A percentile compares a stretch with the other conserved stretches of the same genome.
phyloP scores from a whole-genome alignment of 2,329 filamentous ascomycete species.

The Aspergillus ustus region DNA sequence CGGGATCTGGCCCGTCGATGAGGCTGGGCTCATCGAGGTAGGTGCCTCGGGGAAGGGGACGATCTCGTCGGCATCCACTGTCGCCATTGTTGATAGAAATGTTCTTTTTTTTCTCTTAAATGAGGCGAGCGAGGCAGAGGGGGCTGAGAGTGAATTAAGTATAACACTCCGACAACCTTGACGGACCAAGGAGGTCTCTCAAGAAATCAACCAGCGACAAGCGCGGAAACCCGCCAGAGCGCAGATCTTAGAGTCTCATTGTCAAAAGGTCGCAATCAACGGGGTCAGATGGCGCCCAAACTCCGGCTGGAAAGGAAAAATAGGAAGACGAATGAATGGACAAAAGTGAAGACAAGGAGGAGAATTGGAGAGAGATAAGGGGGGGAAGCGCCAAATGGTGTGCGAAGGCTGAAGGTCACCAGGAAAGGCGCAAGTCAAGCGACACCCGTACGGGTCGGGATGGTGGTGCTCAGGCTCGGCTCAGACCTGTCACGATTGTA shows the following conservation, averaged over 20 bases:
- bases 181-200: neutral
- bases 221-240: slow-evolving; percentile 19
- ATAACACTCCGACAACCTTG: neutral
- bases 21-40: slow-evolving; percentile 41
- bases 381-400: neutral
- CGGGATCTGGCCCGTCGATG: slow-evolving; percentile 41
- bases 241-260: slow-evolving; percentile 23
- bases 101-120: neutral
- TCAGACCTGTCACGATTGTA: slow-evolving; percentile 25
- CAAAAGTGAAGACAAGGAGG: slow-evolving; percentile 1
- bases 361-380: slow-evolving; percentile 2
- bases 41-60: slow-evolving; percentile 36
- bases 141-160: neutral
- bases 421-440: slow-evolving; percentile 15
- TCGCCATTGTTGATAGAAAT: slow-evolving; percentile 34
- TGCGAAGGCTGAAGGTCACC: slow-evolving; percentile 18
- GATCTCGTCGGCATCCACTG: slow-evolving; percentile 35
- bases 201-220: slow-evolving; percentile 14
- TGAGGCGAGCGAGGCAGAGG: neutral
- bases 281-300: slow-evolving; percentile 15
- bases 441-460: slow-evolving; percentile 4
- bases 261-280: slow-evolving; percentile 17
- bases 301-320: slow-evolving; percentile 13
- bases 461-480: slow-evolving; percentile 20
- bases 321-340: neutral